phyloP scores from a whole-genome alignment of 805 yeast species.

The Zygosaccharomyces rouxii region DNA sequence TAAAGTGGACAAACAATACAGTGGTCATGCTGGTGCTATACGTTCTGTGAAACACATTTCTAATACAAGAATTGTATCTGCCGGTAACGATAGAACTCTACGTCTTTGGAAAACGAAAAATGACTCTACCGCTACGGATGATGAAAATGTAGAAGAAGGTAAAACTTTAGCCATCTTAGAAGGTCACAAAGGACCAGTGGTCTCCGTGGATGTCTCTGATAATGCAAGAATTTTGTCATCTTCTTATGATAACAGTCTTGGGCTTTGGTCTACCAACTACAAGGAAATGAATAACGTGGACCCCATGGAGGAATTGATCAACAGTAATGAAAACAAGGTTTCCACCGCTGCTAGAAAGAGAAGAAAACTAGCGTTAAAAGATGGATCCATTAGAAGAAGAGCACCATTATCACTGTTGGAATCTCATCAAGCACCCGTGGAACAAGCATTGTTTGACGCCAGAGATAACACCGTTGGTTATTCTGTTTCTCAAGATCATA shows the following conservation, averaged over 20 bases:
- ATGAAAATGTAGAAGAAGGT: conserved; percentile 56
- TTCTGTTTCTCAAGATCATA: conserved; percentile 93
- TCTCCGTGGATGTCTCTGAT: conserved; percentile 57
- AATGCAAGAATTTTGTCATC: conserved; percentile 73
- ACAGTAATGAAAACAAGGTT: conserved; percentile 38
- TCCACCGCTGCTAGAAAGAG: conserved; percentile 87
- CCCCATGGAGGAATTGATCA: conserved; percentile 43
- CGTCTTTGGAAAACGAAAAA: conserved; percentile 78
- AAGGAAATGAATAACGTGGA: conserved; percentile 74
- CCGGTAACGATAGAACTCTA: conserved; percentile 83
- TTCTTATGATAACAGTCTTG: conserved; percentile 72
- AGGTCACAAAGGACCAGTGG: conserved; percentile 89
- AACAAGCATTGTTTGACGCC: conserved; percentile 70
- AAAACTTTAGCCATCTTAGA: conserved; percentile 79
- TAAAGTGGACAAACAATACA: conserved; percentile 68
- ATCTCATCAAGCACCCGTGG: conserved; percentile 84
- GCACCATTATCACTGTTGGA: conserved; percentile 76
- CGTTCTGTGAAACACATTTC: conserved; percentile 77
- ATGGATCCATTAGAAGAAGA: conserved; percentile 70
- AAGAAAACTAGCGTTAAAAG: conserved; percentile 73
- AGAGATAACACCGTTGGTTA: conserved; percentile 78
- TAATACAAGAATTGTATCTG: conserved; percentile 71
- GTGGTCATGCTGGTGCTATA: conserved; percentile 86
- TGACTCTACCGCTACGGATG: conserved; percentile 31
- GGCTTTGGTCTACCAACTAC: conserved; percentile 83